Percentiles rank a stretch among this genome's conserved stretches.
These are phyloP conservation scores for Westerdykella ornata DNA, from an alignment of 2,329 filamentous ascomycete species.

Conservation along the genomic window DNA sequence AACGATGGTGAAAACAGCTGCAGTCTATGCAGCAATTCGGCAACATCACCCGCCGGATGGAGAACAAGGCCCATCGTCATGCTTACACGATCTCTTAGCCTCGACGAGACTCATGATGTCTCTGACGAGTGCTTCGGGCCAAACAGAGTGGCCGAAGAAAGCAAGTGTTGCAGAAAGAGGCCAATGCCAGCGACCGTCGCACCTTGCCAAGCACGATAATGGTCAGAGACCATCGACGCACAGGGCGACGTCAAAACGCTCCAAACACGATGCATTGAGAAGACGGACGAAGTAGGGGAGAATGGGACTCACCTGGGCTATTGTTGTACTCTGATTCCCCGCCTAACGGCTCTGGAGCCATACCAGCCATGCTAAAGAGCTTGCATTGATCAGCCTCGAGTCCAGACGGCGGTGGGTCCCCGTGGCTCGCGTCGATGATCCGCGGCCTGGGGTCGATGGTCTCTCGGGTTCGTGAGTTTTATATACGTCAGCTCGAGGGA, in stretches of 20 bases:
- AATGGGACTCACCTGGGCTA: conserved; percentile 29
- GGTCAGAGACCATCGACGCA: conserved; percentile 15
- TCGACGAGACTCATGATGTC: conserved; percentile 29
- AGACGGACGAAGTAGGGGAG: conserved; percentile 15
- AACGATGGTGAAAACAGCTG: conserved; percentile 5
- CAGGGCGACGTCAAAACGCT: conserved; percentile 29
- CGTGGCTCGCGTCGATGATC: too few relatives aligned
- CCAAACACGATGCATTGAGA: conserved; percentile 29
- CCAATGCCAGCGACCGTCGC: conserved; percentile 16
- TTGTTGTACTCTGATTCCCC: conserved; percentile 26
- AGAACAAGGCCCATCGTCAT: conserved; percentile 19
- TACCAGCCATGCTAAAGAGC: conserved; percentile 29
- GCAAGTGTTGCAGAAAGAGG: conserved; percentile 8
- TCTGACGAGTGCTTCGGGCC: conserved; percentile 21
- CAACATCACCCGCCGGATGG: conserved; percentile 18
- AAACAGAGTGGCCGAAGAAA: conserved; percentile 7
- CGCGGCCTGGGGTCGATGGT: too few relatives aligned
- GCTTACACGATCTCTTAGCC: conserved; percentile 16
- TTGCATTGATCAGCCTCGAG: conserved; percentile 23
- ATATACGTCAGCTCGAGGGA: too few relatives aligned
- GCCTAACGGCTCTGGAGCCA: conserved; percentile 29
- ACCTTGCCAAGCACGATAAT: conserved; percentile 15
- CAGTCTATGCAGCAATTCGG: conserved; percentile 20
- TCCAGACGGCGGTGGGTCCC: not conserved
- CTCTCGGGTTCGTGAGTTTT: too few relatives aligned